Percentiles rank a stretch among this genome's conserved stretches.
Evolutionary conservation across 1,284 basidiomycete genomes (phyloP).

Genomic region (Volvariella volvacea): DNA sequence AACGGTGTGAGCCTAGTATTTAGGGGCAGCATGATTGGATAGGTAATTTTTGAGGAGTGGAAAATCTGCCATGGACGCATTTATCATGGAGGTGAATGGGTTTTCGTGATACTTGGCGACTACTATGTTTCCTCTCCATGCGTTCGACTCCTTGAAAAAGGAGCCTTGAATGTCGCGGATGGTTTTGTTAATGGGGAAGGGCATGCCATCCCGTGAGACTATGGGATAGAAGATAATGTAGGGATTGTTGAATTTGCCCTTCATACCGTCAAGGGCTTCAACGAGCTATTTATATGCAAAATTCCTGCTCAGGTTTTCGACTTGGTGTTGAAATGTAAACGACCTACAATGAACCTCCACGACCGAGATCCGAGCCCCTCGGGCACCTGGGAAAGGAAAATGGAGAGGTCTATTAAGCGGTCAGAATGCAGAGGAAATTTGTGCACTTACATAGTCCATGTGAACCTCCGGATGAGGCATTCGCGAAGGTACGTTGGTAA

Average conservation of each 20-base stretch:
- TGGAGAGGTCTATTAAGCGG: conserved; percentile 5
- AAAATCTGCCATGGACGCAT: conserved; percentile 75
- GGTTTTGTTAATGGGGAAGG: conserved; percentile 70
- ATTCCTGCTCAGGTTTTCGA: too few relatives aligned
- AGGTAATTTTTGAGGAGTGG: conserved; percentile 74
- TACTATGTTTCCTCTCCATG: conserved; percentile 75
- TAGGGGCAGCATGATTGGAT: conserved; percentile 36
- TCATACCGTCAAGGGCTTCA: conserved; percentile 73
- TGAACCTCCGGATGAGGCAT: conserved; percentile 76
- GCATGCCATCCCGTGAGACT: conserved; percentile 68
- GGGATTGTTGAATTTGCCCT: conserved; percentile 63
- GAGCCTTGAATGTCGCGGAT: conserved; percentile 66
- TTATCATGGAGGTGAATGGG: conserved; percentile 60
- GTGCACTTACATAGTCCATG: conserved; percentile 62
- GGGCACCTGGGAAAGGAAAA: conserved; percentile 37
- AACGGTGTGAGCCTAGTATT: too few relatives aligned
- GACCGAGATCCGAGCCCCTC: conserved; percentile 58
- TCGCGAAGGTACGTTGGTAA: conserved; percentile 36
- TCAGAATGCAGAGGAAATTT: conserved; percentile 8
- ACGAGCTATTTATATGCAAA: conserved; percentile 40
- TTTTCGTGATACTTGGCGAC: conserved; percentile 68
- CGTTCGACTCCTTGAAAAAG: conserved; percentile 48
- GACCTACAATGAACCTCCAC: conserved; percentile 65
- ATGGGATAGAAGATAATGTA: conserved; percentile 75
- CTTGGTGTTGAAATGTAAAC: not conserved